Evolutionary conservation across 805 yeast genomes (phyloP), one percentile per base, ranked within the genome.

Genomic region (Alloascoidea hylecoeti): DNA sequence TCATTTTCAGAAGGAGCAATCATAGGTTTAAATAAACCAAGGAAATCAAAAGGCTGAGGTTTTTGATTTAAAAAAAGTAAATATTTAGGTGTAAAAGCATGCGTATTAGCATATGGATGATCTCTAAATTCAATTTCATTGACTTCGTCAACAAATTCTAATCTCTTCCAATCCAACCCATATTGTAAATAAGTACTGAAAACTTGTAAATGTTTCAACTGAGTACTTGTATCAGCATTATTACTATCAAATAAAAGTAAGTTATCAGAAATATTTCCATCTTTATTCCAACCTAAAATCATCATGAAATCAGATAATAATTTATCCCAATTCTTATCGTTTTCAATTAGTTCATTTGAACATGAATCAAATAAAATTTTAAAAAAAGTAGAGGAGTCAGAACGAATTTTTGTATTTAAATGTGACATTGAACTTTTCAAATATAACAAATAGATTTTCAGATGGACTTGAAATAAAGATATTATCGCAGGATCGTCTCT

Each of bases 381-480:
- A 17, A 88, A 58, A 47, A 80, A 82, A 41, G 68, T 71, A 0
- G 89, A 72, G 2, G 94, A 74, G 42, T 82, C 86, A 35, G 72
- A 70, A 39, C 95, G 69, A 17, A 92, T 75, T 3, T 73, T 75
- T 1, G 85, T 76, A 18, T 70, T 70, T 33, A 92, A 80, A 53
- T 92, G 96, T 14, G 96, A 81, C 96, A 92, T 89, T 2, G 95
- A 94, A 38, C 89, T 78, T 47, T 80, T 81, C 14, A 89, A 65
- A 53, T 80, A 88, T 18, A 89, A 64, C n/a, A 81, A 67, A 14
- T 63, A 39, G 16, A 46, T 38, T 16, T 47, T 35, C 3, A 49
- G 42, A 38, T 62, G 60, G 13, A 39, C 80, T 51, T 15, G 68
- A 16, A 53, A 44, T 39, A 35, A 35, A 36, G 17, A 33, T 23